Percentiles rank a stretch among this genome's conserved stretches.
phyloP scores from a whole-genome alignment of 495 filamentous ascomycete species.

The Trichoderma reesei region DNA sequence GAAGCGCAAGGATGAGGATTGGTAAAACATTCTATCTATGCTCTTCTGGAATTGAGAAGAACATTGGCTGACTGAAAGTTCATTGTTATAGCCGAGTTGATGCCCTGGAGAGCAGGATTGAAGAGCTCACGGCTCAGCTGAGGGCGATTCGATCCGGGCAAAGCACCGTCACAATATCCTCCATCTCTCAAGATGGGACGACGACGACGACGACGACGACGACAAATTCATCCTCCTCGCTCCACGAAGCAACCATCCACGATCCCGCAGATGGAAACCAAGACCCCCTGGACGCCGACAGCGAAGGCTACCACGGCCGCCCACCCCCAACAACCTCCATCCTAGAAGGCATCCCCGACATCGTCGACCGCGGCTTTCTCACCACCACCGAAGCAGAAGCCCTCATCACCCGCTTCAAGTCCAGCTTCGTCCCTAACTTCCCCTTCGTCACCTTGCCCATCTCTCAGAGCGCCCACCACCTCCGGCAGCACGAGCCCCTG shows the following conservation, averaged over 20 bases:
- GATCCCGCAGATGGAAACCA: not conserved
- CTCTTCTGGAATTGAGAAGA: not conserved
- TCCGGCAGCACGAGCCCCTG: not conserved
- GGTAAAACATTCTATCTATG: not conserved
- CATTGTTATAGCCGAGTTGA: not conserved
- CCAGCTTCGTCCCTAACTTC: not conserved
- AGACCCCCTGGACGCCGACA: not conserved
- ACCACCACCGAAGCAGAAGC: not conserved
- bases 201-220: not conserved
- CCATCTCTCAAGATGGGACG: not conserved
- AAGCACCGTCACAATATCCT: not conserved
- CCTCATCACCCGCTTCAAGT: not conserved
- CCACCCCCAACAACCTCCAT: not conserved
- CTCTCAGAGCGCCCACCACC: not conserved
- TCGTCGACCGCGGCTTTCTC: constrained; percentile 6
- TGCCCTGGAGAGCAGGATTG: not conserved
- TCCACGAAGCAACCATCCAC: not conserved
- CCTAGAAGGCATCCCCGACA: not conserved
- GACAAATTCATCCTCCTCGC: not conserved
- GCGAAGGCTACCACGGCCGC: not conserved
- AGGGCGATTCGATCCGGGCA: not conserved
- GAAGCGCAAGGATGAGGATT: not conserved
- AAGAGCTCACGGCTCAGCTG: not conserved
- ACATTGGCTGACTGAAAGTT: not conserved
- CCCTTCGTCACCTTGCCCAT: constrained; percentile 5